Percentiles rank a stretch among this genome's conserved stretches.
Evolutionary conservation across 495 filamentous ascomycete species (phyloP).

Genomic region (Cercophora scortea): DNA sequence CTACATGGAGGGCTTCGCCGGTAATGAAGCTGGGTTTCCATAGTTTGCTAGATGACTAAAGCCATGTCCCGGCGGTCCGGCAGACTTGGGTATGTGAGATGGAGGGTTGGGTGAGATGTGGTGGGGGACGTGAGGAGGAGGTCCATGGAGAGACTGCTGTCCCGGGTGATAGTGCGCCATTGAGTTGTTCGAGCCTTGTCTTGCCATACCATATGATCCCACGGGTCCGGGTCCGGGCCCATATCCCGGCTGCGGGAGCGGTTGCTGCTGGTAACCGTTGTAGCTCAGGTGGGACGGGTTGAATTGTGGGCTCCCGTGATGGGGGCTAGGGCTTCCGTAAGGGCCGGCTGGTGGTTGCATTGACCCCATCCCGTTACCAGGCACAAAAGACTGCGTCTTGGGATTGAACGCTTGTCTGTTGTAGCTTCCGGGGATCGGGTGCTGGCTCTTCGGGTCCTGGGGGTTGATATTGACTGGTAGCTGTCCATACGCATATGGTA

Average conservation of each 20-base stretch:
- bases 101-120: no score
- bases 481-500: slow-evolving; percentile 69
- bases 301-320: slow-evolving; percentile 39
- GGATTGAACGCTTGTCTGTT: slow-evolving; percentile 84
- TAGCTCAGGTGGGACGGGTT: slow-evolving; percentile 36
- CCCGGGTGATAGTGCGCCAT: slow-evolving; percentile 36
- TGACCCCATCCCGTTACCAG: slow-evolving; percentile 42
- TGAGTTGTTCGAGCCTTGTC: slow-evolving; percentile 47
- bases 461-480: slow-evolving; percentile 63
- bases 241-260: slow-evolving; percentile 18
- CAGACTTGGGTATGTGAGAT: slow-evolving; percentile 26
- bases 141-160: slow-evolving; percentile 24
- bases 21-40: slow-evolving; percentile 47
- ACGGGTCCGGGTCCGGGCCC: slow-evolving; percentile 14
- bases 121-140: neutral
- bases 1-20: slow-evolving; percentile 46
- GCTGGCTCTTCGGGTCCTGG: slow-evolving; percentile 56
- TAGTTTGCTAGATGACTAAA: slow-evolving; percentile 46
- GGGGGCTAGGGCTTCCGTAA: slow-evolving; percentile 26
- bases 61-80: slow-evolving; percentile 16
- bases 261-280: slow-evolving; percentile 32
- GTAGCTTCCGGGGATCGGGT: slow-evolving; percentile 76
- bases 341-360: slow-evolving; percentile 27
- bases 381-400: slow-evolving; percentile 84
- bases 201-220: slow-evolving; percentile 43